Evolutionary conservation across 306 rosid species (phyloP).

Genomic region (Medicago ruthenica): DNA sequence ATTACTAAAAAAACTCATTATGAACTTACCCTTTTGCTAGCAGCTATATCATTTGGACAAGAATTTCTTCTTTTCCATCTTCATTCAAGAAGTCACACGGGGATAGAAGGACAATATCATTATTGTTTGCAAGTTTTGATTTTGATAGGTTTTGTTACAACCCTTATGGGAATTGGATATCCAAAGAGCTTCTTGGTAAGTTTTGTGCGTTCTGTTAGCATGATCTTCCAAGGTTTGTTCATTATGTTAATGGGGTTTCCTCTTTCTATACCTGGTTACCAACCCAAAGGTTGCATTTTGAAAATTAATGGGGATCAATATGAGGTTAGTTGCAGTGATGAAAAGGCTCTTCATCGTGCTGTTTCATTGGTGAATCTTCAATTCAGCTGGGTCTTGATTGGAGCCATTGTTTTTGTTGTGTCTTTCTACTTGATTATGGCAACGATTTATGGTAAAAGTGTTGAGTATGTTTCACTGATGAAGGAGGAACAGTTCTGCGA

Average conservation of each 20-base stretch:
- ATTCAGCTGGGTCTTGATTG: conserved; percentile 72
- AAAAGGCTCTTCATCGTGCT: conserved; percentile 65
- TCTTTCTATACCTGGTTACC: conserved; percentile 66
- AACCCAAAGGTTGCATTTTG: conserved; percentile 67
- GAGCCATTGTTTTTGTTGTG: conserved; percentile 51
- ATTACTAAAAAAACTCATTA: too few relatives aligned
- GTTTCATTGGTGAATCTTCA: conserved; percentile 63
- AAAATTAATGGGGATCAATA: conserved; percentile 52
- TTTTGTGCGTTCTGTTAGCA: too few relatives aligned
- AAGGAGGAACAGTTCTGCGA: conserved; percentile 36
- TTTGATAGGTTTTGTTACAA: too few relatives aligned
- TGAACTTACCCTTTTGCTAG: too few relatives aligned
- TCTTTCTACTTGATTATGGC: conserved; percentile 56
- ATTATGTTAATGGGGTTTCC: conserved; percentile 73
- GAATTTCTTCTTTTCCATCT: too few relatives aligned
- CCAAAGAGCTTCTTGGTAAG: too few relatives aligned
- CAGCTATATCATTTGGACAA: too few relatives aligned
- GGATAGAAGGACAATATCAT: too few relatives aligned
- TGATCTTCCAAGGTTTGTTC: too few relatives aligned
- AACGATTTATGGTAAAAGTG: conserved; percentile 44
- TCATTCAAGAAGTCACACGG: too few relatives aligned
- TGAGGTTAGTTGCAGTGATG: conserved; percentile 58
- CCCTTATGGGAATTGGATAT: too few relatives aligned
- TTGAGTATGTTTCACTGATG: conserved; percentile 54
- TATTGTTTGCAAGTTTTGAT: too few relatives aligned